These are phyloP conservation scores for Angomonas ambiguus DNA, from an alignment of 208 protist genomes.

Conservation along the genomic window DNA sequence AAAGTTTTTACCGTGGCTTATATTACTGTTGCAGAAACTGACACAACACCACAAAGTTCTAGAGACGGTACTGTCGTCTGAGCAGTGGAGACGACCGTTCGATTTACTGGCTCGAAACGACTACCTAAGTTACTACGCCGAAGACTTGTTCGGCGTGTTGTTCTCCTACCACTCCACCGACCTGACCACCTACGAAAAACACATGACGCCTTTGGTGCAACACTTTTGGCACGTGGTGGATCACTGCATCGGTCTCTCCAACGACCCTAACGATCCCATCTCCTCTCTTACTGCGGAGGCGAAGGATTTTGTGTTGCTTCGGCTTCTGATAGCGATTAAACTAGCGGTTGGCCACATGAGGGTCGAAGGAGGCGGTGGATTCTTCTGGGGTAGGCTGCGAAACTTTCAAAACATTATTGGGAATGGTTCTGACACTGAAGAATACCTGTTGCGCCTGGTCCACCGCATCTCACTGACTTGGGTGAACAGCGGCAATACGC, in stretches of 20 bases:
- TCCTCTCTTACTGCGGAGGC: neutral
- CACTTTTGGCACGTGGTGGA: slow-evolving; percentile 27
- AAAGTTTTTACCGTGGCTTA: neutral
- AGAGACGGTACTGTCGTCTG: neutral
- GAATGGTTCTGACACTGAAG: slow-evolving; percentile 4
- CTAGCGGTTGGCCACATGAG: neutral
- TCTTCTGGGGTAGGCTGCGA: slow-evolving; percentile 4
- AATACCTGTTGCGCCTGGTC: slow-evolving; percentile 37
- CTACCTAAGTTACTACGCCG: slow-evolving; percentile 14
- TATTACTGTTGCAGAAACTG: neutral
- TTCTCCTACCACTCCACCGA: slow-evolving; percentile 19
- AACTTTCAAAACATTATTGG: slow-evolving; percentile 42
- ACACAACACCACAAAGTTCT: neutral
- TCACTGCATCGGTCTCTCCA: slow-evolving; percentile 21
- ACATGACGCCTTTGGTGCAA: slow-evolving; percentile 24
- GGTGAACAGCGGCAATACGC: slow-evolving; percentile 2
- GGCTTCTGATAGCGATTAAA: neutral
- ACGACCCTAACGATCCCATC: neutral
- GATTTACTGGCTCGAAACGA: neutral
- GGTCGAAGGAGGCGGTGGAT: neutral
- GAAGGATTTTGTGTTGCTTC: neutral
- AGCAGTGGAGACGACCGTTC: neutral
- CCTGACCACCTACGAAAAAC: slow-evolving; percentile 13
- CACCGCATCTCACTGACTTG: slow-evolving; percentile 37
- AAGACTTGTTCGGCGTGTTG: slow-evolving; percentile 24